Evolutionary conservation across 257 asterid genomes (phyloP), one percentile per base, ranked within the genome.

Genomic region (Solanum gracilifrons): DNA sequence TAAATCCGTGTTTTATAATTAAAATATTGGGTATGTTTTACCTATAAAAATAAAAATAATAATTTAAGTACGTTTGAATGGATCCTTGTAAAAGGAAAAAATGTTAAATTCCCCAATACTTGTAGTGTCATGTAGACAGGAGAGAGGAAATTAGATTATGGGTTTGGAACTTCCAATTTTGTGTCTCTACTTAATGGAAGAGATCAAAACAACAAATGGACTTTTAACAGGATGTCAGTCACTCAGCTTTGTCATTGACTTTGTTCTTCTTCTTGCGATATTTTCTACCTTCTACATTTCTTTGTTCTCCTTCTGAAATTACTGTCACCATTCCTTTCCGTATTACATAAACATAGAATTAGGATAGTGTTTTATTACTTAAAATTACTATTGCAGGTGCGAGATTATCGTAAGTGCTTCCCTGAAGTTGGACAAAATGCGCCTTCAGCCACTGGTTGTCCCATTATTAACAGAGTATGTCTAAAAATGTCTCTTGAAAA

Each of bases 401-500:
- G 94, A 86, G 99, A 97, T 93, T 94, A 96, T 68, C 93, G 98
- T 85, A 92, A 92, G 90, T 94, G 94, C 90, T 89, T 89, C 87
- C 86, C 94, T 80, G 98, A 94, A 89, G 90, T 91, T 75, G 92
- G 96, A 77, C 83, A 60, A 85, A 91, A 66, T 62, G 77, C 85
- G 87, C 88, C 95, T 87, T 88, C 95, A 48, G 92, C 84, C 27
- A 88, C 86, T 88, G 92, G 88, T 85, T 90, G 93, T 88, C 98
- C 99, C 76, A 71, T 88, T 68, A 88, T 93, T 88, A 92, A 89
- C 83, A 96, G 92, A 92, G 94, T 96, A 58, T 84, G 89, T 88
- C 97, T 97, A 73, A 95, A 91, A 90, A 94, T 97, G 98, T 96
- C 98, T 18, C 90, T 97, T 83, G 99, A 97, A 89, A 97, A 95